Evolutionary conservation across 2,329 filamentous ascomycete species (phyloP).

Genomic region (Rugonectria rugulosa): DNA sequence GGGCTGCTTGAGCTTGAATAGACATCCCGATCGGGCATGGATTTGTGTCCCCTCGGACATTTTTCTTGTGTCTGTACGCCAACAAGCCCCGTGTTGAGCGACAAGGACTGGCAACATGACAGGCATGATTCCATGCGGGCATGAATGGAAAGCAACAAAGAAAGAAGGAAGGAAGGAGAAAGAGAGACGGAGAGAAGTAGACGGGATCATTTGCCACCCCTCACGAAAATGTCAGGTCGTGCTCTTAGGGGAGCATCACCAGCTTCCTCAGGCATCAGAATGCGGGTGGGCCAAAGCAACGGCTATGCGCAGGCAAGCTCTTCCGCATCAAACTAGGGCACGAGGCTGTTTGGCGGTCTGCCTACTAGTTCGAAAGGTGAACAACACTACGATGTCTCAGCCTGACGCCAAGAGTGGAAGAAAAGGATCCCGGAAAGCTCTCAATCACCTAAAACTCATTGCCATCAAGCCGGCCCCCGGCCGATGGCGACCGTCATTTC

Average conservation of each 20-base stretch:
- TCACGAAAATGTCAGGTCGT: neutral
- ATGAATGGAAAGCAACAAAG: slow-evolving; percentile 6
- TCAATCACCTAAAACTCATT: slow-evolving; percentile 20
- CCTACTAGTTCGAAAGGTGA: neutral
- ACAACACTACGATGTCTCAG: slow-evolving; percentile 12
- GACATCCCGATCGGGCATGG: slow-evolving; percentile 31
- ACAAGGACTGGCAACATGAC: slow-evolving; percentile 38
- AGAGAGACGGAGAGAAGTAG: too few relatives aligned
- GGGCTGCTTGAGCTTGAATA: slow-evolving; percentile 23
- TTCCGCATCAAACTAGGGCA: slow-evolving; percentile 18
- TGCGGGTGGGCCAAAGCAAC: slow-evolving; percentile 26
- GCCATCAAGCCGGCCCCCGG: slow-evolving; percentile 11
- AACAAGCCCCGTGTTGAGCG: slow-evolving; percentile 47
- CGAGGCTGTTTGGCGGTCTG: slow-evolving; percentile 16
- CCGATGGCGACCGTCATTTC: slow-evolving; percentile 25
- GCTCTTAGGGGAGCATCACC: slow-evolving; percentile 31
- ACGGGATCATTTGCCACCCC: too few relatives aligned
- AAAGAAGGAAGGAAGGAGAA: too few relatives aligned
- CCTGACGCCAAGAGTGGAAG: slow-evolving; percentile 3
- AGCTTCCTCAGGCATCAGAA: slow-evolving; percentile 21
- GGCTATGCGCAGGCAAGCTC: slow-evolving; percentile 29
- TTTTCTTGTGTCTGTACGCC: slow-evolving; percentile 51
- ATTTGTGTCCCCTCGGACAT: slow-evolving; percentile 48
- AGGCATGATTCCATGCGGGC: slow-evolving; percentile 23
- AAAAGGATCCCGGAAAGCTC: slow-evolving; percentile 12